These are phyloP conservation scores for Staphylotrichum longicolle DNA, from an alignment of 495 filamentous ascomycete species.

Conservation along the genomic window DNA sequence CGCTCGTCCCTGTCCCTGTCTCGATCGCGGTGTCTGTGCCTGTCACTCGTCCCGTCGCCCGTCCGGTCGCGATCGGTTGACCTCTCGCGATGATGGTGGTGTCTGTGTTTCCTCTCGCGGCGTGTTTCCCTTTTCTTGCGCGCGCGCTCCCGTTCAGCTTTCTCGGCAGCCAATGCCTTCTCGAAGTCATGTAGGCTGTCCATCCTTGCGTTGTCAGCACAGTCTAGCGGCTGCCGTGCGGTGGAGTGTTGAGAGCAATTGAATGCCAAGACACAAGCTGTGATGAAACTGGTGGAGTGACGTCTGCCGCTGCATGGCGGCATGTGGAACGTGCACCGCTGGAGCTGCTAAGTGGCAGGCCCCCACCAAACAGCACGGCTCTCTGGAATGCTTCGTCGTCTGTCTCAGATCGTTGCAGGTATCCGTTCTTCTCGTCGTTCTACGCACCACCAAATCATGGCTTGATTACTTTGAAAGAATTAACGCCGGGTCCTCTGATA, in stretches of 20 bases:
- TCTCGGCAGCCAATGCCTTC: constrained; percentile 53
- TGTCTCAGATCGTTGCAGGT: no score
- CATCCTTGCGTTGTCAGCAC: constrained; percentile 33
- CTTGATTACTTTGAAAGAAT: no score
- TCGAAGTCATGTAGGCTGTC: constrained; percentile 56
- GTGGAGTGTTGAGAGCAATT: neutral
- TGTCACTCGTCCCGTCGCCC: constrained; percentile 26
- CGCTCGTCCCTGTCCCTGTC: constrained; percentile 36
- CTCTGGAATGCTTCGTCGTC: no score
- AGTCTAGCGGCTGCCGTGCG: constrained; percentile 13
- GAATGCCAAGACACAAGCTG: constrained; percentile 10
- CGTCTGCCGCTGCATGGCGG: neutral
- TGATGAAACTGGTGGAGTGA: constrained; percentile 18
- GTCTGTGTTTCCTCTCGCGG: constrained; percentile 44
- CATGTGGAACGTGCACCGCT: neutral
- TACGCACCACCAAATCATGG: no score
- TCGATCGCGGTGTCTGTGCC: constrained; percentile 33
- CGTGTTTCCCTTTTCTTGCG: constrained; percentile 40
- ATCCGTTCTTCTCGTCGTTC: no score
- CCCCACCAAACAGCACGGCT: neutral
- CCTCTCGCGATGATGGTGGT: constrained; percentile 42
- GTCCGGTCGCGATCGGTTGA: constrained; percentile 41
- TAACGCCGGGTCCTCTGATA: no score
- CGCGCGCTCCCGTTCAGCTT: constrained; percentile 44
- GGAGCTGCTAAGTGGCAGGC: neutral